These are phyloP conservation scores for Emericellopsis cladophorae DNA, from an alignment of 2,329 filamentous ascomycete genomes.

Conservation along the genomic window DNA sequence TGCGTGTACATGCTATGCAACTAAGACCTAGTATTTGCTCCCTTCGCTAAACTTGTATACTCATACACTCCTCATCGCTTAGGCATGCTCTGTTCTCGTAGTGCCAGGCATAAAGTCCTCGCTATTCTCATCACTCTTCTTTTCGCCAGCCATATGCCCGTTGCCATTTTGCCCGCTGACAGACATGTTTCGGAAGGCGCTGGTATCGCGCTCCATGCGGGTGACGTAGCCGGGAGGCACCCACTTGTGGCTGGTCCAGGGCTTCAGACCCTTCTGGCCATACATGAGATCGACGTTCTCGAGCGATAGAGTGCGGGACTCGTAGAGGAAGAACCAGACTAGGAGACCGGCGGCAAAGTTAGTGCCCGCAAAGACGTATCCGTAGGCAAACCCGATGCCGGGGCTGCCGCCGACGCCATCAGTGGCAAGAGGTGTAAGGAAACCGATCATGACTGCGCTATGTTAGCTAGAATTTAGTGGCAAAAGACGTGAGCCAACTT, in stretches of 20 bases:
- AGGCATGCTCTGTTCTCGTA: not conserved
- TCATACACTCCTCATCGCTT: not conserved
- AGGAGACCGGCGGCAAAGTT: slow-evolving; percentile 44
- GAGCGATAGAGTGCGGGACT: slow-evolving; percentile 51
- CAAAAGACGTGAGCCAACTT: slow-evolving; percentile 5
- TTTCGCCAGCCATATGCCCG: slow-evolving; percentile 4
- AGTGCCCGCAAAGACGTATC: slow-evolving; percentile 53
- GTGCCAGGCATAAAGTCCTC: not conserved
- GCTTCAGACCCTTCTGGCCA: slow-evolving; percentile 40
- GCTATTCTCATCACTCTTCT: slow-evolving; percentile 4
- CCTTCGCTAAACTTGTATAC: not conserved
- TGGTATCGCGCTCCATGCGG: slow-evolving; percentile 20
- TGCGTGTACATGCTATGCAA: not conserved
- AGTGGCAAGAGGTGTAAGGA: slow-evolving; percentile 54
- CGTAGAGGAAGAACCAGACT: slow-evolving; percentile 59
- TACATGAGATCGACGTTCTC: slow-evolving; percentile 66
- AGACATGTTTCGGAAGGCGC: slow-evolving; percentile 10
- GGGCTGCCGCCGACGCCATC: slow-evolving; percentile 14
- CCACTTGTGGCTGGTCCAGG: slow-evolving; percentile 47
- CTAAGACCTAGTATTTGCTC: not conserved
- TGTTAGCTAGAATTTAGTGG: not conserved
- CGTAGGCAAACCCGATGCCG: slow-evolving; percentile 49
- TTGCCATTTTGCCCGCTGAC: not conserved
- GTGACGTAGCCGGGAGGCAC: slow-evolving; percentile 29
- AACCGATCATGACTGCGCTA: slow-evolving; percentile 42